Base-by-base conservation (phyloP, 75 land plant genomes). In the Selaginella tamariscina region DNA sequence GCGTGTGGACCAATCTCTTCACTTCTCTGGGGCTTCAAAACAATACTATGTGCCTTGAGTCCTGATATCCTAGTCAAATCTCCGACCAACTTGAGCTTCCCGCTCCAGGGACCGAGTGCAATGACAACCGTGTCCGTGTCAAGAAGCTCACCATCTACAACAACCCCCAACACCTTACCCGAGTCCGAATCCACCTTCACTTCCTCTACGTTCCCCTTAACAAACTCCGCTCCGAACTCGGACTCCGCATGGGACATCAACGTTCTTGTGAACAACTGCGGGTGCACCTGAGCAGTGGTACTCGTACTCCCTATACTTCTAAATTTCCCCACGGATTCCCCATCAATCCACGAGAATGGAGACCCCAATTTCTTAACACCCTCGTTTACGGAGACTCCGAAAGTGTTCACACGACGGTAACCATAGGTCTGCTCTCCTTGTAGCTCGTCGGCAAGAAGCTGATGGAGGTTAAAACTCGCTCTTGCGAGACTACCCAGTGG, bases 201-300 rank as follows among this genome's bases (percentile, higher is more conserved):
- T 2, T 69, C 63, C 63, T 80, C 81, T 32, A 84, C 73, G 57
- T 82, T 81, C 21, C 86, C 97, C 2, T 69, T 82, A 54, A 91
- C 74, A 64, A 91, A 65, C 55, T 80, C 71, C 2, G 78, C 82
- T 8, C 82, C 82, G 31, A 81, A 73, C 44, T 74, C 65, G 68
- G 70, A 75, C 33, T 69, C 77, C 18, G 93, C 88, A 26, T 57
- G 69, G 20, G 80, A 24, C 9, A 91, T 24, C 1, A 91, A 66
- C 27, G 76, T 72, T 24, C 74, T 63, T 8, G 94, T 80, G 69
- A 91, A 88, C 22, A 84, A 71, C 77, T 79, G 82, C 11, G 97
- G 97, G 67, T 91, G 93, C 0, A 91, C 89, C 68, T 91, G 97
- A 28, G 94, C 97, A 23, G 88, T 91, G 20, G 93, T 88, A 54